Conservation (phyloP, 306 rosid genomes). For the Rosa lucieae region DNA sequence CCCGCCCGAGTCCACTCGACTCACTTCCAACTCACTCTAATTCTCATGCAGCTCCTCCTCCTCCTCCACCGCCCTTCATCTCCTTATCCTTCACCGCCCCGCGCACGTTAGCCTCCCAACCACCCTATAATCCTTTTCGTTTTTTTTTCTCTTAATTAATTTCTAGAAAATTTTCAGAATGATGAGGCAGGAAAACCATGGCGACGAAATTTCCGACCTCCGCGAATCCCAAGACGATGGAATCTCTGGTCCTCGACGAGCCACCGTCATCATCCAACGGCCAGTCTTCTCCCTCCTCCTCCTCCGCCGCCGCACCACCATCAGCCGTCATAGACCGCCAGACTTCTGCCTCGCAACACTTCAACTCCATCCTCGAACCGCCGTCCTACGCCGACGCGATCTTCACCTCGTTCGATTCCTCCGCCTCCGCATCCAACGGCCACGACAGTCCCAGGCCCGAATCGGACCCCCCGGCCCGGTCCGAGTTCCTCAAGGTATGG, state of each 20-base stretch:
- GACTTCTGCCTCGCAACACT: slow-evolving; percentile 12
- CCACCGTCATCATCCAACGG: slow-evolving; percentile 19
- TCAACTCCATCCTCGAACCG: slow-evolving; percentile 38
- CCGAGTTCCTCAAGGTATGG: slow-evolving; percentile 27
- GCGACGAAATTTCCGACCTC: slow-evolving; percentile 22
- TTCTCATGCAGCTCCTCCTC: neutral
- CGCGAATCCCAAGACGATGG: slow-evolving; percentile 41
- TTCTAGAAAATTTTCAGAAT: slow-evolving; percentile 9
- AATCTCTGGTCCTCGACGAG: slow-evolving; percentile 43
- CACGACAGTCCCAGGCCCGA: slow-evolving; percentile 24
- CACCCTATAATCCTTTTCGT: too few species aligned
- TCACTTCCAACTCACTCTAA: neutral
- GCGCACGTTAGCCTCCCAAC: neutral
- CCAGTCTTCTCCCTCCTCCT: slow-evolving; percentile 19
- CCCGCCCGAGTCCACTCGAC: slow-evolving; percentile 11
- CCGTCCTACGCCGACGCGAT: slow-evolving; percentile 46
- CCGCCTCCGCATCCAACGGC: slow-evolving; percentile 31
- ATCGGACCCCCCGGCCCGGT: slow-evolving; percentile 18
- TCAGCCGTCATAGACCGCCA: slow-evolving; percentile 27
- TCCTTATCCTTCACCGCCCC: neutral
- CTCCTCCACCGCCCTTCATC: neutral
- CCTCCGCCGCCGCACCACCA: neutral
- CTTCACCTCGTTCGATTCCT: slow-evolving; percentile 45
- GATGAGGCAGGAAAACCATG: slow-evolving; percentile 34
- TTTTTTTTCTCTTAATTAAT: neutral